Evolutionary conservation across 352 stramenopile species (phyloP), one percentile per base, ranked within the genome.

Genomic region (Globisporangium okanoganense): DNA sequence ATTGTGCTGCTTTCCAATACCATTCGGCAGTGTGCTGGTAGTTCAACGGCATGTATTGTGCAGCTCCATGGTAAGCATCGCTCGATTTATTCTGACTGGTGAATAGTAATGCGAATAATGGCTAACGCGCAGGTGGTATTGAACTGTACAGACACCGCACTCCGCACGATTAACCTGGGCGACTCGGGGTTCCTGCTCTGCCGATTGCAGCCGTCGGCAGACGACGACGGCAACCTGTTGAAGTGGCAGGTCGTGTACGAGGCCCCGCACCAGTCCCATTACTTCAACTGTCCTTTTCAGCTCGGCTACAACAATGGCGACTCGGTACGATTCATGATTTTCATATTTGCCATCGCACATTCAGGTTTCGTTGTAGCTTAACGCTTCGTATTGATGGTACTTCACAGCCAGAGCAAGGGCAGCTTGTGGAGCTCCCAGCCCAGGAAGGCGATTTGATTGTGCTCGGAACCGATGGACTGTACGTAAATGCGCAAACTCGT

Each of bases 251-350:
- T 98, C 18, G 77, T 97, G 5, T 94, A 90, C 49, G 87, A 95
- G 55, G 94, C 92, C 12, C 82, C 85, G 38, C 92, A 96, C 66
- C 95, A 98, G 64, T 90, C 83, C 29, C 96, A 99, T 63, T 98
- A 97, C 72, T 99, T 98, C 72, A 98, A 99, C 71, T 99, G 96
- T 65, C 96, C 96, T 0, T 98, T 94, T 60, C 96, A 99, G 62
- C 72, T 99, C 13, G 95, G 90, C 9, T 79, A 77, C 59, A 75
- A 92, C 41, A 97, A 90, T 47, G 91, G 91, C 25, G 96, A 99
- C 72, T 71, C 85, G 71, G 85, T 93, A 45, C 20, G 79, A 12
- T 7, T 36, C 16, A 16, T 4, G 5, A 18, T 61, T 24, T 43
- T 43, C 35, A n/a, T 16, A 43, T 43, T 43, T 43, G 38, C 38